Conservation (phyloP, 2,329 filamentous ascomycete species). For the Cladosporium austrohemisphaericum region DNA sequence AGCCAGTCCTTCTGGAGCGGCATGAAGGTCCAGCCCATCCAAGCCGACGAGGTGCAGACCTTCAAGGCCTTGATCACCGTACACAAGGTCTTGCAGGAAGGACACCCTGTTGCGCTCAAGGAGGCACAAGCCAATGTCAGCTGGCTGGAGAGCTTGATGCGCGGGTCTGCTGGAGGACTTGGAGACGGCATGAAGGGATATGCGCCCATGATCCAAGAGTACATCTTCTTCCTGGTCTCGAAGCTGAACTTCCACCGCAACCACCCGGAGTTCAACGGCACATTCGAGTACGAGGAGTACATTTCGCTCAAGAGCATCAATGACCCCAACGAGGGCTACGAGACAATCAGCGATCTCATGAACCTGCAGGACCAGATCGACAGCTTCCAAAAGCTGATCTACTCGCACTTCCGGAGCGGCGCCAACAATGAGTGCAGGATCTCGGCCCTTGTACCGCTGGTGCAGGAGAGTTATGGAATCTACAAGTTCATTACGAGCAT, state of each 20-base stretch:
- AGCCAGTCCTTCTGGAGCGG: constrained; percentile 93
- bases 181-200: constrained; percentile 67
- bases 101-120: constrained; percentile 79
- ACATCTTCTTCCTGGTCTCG: constrained; percentile 89
- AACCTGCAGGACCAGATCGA: constrained; percentile 96
- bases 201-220: constrained; percentile 88
- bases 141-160: constrained; percentile 90
- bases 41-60: constrained; percentile 96
- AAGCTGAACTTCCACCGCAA: constrained; percentile 96
- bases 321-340: constrained; percentile 94
- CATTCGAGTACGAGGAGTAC: constrained; percentile 98
- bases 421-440: constrained; percentile 97
- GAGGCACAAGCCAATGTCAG: constrained; percentile 84
- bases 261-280: constrained; percentile 97
- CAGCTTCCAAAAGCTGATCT: constrained; percentile 96
- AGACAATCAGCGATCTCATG: constrained; percentile 97
- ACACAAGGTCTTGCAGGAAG: constrained; percentile 96
- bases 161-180: constrained; percentile 72
- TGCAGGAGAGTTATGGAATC: constrained; percentile 97
- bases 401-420: constrained; percentile 88
- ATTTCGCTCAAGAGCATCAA: constrained; percentile 97
- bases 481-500: constrained; percentile 99
- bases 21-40: constrained; percentile 99
- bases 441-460: constrained; percentile 84
- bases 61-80: constrained; percentile 98